phyloP scores from a whole-genome alignment of 78 protist genomes.

The Dictyostelium capitatum region DNA sequence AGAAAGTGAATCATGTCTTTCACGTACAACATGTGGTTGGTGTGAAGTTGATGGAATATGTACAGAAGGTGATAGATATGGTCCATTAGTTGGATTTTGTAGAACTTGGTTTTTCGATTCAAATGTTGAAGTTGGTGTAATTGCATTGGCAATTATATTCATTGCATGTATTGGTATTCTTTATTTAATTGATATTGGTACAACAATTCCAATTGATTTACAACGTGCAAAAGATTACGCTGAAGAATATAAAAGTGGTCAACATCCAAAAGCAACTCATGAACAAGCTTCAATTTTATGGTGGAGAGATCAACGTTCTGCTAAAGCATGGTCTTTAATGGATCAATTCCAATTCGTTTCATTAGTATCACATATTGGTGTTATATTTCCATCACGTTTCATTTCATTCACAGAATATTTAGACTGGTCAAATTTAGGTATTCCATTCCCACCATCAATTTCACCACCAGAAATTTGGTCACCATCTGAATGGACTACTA shows the following conservation, averaged over 20 bases:
- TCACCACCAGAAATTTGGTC: conserved; percentile 3
- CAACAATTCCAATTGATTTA: conserved; percentile 48
- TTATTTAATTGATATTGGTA: conserved; percentile 37
- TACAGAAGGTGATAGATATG: conserved; percentile 51
- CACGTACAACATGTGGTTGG: conserved; percentile 64
- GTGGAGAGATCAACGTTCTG: conserved; percentile 84
- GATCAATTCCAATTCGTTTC: conserved; percentile 78
- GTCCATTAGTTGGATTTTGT: conserved; percentile 71
- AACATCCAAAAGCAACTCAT: conserved; percentile 64
- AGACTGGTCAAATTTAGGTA: conserved; percentile 78
- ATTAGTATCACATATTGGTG: conserved; percentile 65
- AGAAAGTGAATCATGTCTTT: conserved; percentile 3
- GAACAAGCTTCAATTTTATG: conserved; percentile 75
- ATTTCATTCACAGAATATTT: conserved; percentile 52
- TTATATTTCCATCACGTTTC: conserved; percentile 80
- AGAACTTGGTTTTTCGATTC: conserved; percentile 53
- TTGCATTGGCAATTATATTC: conserved; percentile 50
- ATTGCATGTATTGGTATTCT: conserved; percentile 49
- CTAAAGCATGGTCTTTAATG: conserved; percentile 77
- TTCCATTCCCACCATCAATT: conserved; percentile 72
- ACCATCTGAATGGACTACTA: neutral
- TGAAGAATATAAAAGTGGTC: conserved; percentile 65
- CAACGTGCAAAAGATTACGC: conserved; percentile 48
- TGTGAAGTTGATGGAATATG: conserved; percentile 31
- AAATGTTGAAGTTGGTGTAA: conserved; percentile 70